phyloP scores from a whole-genome alignment of 2,329 filamentous ascomycete species.

The Tolypocladium pustulatum region DNA sequence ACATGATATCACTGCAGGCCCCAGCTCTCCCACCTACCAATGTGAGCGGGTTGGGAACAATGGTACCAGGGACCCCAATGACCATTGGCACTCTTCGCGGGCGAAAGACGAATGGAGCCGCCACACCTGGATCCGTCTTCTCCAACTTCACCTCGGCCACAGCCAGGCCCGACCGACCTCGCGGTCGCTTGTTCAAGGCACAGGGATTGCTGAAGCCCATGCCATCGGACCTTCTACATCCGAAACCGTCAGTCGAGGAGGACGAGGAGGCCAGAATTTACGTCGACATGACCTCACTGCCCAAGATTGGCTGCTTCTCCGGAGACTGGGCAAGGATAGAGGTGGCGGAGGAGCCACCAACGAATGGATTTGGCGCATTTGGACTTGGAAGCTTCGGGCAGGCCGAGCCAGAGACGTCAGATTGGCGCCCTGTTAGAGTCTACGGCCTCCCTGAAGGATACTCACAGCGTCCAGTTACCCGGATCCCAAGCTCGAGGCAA shows the following conservation, averaged over 20 bases:
- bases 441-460: slow-evolving; percentile 79
- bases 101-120: slow-evolving; percentile 56
- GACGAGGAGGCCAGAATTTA: slow-evolving; percentile 87
- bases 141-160: slow-evolving; percentile 83
- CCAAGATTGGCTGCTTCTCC: slow-evolving; percentile 90
- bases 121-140: slow-evolving; percentile 79
- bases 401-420: slow-evolving; percentile 43
- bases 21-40: slow-evolving; percentile 69
- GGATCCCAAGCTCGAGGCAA: slow-evolving; percentile 45
- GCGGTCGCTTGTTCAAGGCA: slow-evolving; percentile 74
- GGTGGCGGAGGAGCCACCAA: slow-evolving; percentile 60
- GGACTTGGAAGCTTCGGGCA: slow-evolving; percentile 52
- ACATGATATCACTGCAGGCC: slow-evolving; percentile 81
- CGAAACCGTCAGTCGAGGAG: slow-evolving; percentile 64
- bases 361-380: slow-evolving; percentile 55
- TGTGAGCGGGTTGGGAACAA: slow-evolving; percentile 68
- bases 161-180: slow-evolving; percentile 58
- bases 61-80: slow-evolving; percentile 72
- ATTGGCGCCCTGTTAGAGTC: slow-evolving; percentile 78
- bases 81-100: slow-evolving; percentile 51
- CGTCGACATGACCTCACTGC: slow-evolving; percentile 76
- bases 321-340: slow-evolving; percentile 93
- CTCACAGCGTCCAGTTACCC: slow-evolving; percentile 47
- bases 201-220: slow-evolving; percentile 65
- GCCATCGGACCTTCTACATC: slow-evolving; percentile 70